Base-by-base conservation (phyloP, 345 rosid genomes). In the Reutealis trisperma region DNA sequence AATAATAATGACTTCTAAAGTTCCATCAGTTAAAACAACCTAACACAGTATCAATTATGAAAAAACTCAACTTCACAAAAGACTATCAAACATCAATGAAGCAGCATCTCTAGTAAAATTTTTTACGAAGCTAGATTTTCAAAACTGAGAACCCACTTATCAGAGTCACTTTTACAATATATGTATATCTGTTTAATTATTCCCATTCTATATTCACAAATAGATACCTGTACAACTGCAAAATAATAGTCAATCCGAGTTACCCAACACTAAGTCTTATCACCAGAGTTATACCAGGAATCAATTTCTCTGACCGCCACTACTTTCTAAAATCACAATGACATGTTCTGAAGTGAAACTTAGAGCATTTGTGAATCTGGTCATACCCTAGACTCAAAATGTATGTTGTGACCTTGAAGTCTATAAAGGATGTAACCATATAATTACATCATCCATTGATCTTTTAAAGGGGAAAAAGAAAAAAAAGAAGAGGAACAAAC, bases 281-380 rank as follows among this genome's bases (percentile, higher is more conserved):
- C 59, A 22, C 45, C 16, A 22, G 30, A 59, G 8, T 60, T 42
- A 22, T 30, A 44, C 16, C 58, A 60, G 10, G 15, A 60, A 27
- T 21, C 54, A 59, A 41, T 61, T 7, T 59, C 54, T 24, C 6
- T 14, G 5, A n/a, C 51, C 75, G 42, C 11, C 25, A 30, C 13
- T 60, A 45, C 75, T 45, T 0, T 4, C n/a, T 47, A 67, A 2
- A 44, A 11, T 37, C 41, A 37, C 41, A 5, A 37, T 37, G 41
- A 37, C 57, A 67, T 45, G 30, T 41, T 14, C 30, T 58, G 41
- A 59, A 72, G 55, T 44, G 44, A 72, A n/a, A 72, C 16, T 69
- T 69, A 58, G 19, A 34, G 74, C 10, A 57, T 47, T 22, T 0
- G 21, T 45, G 41, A 59, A 60, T 59, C 19, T 60, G 24, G 65